A percentile compares a stretch with the other conserved stretches of the same genome.
Evolutionary conservation across 2,329 filamentous ascomycete genomes (phyloP).

Genomic region (Xylaria arbuscula): DNA sequence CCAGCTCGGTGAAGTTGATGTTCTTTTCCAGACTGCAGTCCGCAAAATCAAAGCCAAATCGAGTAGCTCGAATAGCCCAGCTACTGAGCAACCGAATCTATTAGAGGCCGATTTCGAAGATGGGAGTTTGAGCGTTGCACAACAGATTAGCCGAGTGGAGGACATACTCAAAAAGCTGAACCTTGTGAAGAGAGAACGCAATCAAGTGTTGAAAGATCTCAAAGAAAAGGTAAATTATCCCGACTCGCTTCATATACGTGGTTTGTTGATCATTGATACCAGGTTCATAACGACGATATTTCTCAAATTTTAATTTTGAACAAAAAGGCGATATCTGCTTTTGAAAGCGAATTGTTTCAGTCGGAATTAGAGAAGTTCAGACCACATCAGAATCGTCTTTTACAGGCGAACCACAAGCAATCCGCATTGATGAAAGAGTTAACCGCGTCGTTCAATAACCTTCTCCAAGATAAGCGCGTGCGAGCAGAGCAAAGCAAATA

Average conservation of each 20-base stretch:
- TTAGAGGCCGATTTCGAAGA: conserved; percentile 94
- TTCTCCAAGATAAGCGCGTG: conserved; percentile 94
- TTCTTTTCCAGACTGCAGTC: conserved; percentile 88
- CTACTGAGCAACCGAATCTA: conserved; percentile 76
- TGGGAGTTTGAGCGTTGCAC: conserved; percentile 79
- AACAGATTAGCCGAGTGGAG: conserved; percentile 90
- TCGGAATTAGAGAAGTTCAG: conserved; percentile 97
- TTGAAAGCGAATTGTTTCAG: conserved; percentile 92
- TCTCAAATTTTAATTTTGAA: conserved; percentile 97
- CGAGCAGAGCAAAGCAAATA: conserved; percentile 95
- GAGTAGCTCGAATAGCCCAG: conserved; percentile 70
- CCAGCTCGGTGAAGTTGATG: conserved; percentile 85
- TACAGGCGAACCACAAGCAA: conserved; percentile 97
- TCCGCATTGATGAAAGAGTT: conserved; percentile 94
- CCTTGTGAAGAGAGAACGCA: conserved; percentile 89
- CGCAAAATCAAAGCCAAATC: conserved; percentile 77
- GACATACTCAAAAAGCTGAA: conserved; percentile 91
- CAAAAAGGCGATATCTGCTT: conserved; percentile 94
- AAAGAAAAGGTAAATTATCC: conserved; percentile 86
- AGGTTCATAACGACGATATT: conserved; percentile 97
- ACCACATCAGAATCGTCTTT: conserved; percentile 87
- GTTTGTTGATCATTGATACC: conserved; percentile 41
- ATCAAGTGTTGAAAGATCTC: conserved; percentile 92
- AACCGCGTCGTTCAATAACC: conserved; percentile 83
- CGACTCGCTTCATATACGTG: background rate